phyloP scores from a whole-genome alignment of 768 basidiomycete species.

The Fistulinella prunicolor region DNA sequence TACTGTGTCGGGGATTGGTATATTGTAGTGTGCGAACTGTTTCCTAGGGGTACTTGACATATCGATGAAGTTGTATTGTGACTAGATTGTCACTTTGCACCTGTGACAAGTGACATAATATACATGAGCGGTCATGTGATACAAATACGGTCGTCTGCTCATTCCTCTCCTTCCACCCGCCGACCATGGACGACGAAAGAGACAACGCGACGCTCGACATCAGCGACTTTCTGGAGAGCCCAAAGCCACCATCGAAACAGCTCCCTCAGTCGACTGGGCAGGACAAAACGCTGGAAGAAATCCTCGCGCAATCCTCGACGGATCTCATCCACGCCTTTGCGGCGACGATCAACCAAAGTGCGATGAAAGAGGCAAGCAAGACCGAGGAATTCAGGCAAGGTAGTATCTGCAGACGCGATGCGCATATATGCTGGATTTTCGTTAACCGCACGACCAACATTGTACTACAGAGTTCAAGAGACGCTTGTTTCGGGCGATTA shows the following conservation, averaged over 20 bases:
- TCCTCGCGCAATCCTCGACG: slow-evolving; percentile 18
- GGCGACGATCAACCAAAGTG: slow-evolving; percentile 14
- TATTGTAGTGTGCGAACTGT: too few species aligned
- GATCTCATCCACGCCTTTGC: slow-evolving; percentile 20
- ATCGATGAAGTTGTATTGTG: too few species aligned
- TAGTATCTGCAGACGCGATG: slow-evolving; percentile 6
- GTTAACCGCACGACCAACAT: slow-evolving; percentile 3
- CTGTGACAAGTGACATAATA: too few species aligned
- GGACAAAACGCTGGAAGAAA: slow-evolving; percentile 19
- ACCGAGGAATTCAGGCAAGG: slow-evolving; percentile 22
- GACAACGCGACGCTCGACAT: slow-evolving; percentile 3
- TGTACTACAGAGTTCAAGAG: slow-evolving; percentile 21
- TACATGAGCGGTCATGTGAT: slow-evolving; percentile 30
- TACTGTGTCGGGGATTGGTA: too few species aligned
- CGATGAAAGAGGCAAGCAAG: slow-evolving; percentile 16
- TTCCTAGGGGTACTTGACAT: too few species aligned
- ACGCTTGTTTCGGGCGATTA: slow-evolving; percentile 13
- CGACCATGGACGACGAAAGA: slow-evolving; percentile 15
- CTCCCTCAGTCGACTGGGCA: background rate
- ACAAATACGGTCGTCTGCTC: slow-evolving; percentile 3
- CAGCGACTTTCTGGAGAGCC: background rate
- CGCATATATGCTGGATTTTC: slow-evolving; percentile 25
- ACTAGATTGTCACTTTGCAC: too few species aligned
- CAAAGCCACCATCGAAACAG: background rate
- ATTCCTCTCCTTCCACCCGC: background rate